Conservation (phyloP, 345 rosid species). For the Brassica cretica region DNA sequence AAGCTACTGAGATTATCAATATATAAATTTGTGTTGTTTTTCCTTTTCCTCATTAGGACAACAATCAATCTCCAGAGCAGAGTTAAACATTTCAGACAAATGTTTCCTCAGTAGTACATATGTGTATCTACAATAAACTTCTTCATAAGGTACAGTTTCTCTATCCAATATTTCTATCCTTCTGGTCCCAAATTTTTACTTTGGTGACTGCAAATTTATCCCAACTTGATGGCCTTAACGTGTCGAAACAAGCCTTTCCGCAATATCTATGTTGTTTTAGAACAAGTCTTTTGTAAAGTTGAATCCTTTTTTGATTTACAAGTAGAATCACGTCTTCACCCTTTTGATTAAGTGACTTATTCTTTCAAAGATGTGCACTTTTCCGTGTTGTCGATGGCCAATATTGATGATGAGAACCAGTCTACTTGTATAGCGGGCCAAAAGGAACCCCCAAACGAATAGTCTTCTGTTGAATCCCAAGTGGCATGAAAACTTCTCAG, state of each 20-base stretch:
- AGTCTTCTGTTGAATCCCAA: constrained; percentile 13
- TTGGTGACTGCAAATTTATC: not conserved
- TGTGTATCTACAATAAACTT: not conserved
- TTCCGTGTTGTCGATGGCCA: constrained; percentile 20
- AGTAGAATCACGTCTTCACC: constrained; percentile 11
- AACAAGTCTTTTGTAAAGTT: constrained; percentile 14
- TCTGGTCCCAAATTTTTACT: not conserved
- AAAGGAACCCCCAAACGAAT: not conserved
- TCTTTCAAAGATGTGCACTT: constrained; percentile 2
- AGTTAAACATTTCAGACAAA: constrained; percentile 10
- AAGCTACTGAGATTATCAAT: not conserved
- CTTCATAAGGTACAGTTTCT: not conserved
- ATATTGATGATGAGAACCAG: not conserved
- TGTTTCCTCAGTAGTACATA: constrained; percentile 8
- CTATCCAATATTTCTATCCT: not conserved
- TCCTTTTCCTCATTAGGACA: constrained; percentile 22
- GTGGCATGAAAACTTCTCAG: constrained; percentile 5
- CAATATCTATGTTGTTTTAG: constrained; percentile 9
- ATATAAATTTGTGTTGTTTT: not conserved
- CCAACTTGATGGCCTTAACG: constrained; percentile 3
- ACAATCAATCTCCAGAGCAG: constrained; percentile 22
- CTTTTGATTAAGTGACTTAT: not conserved
- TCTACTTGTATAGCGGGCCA: not conserved
- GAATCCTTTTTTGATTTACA: not conserved
- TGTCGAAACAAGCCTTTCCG: not conserved